Evolutionary conservation across 768 basidiomycete genomes (phyloP).

Genomic region (Auricularia auricula-judae): DNA sequence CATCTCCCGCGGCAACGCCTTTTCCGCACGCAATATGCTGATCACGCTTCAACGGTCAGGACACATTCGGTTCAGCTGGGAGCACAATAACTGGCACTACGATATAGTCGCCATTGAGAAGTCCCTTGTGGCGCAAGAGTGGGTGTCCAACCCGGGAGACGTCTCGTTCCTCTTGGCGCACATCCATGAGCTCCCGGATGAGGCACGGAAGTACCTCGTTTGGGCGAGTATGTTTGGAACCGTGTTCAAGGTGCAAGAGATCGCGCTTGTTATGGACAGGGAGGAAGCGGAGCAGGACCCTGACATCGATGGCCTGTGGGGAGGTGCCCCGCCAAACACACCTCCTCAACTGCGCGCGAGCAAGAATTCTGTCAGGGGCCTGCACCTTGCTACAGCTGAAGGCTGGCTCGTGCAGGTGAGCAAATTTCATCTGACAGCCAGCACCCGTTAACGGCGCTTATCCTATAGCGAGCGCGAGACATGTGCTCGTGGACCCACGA

Average conservation of each 20-base stretch:
- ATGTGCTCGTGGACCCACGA: constrained; percentile 73
- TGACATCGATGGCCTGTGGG: neutral
- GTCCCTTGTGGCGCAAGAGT: constrained; percentile 38
- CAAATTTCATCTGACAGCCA: neutral
- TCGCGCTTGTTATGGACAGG: constrained; percentile 63
- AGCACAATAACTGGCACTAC: constrained; percentile 57
- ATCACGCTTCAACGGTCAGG: constrained; percentile 52
- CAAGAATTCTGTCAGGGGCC: constrained; percentile 48
- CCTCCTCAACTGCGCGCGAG: neutral
- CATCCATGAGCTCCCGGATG: constrained; percentile 48
- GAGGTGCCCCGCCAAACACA: neutral
- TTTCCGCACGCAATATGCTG: constrained; percentile 54
- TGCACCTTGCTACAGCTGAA: constrained; percentile 55
- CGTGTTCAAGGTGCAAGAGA: constrained; percentile 64
- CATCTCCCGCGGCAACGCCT: constrained; percentile 58
- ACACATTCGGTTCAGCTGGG: constrained; percentile 55
- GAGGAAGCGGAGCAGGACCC: constrained; percentile 38
- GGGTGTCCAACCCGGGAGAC: constrained; percentile 47
- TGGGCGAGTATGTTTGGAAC: constrained; percentile 70
- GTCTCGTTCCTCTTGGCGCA: constrained; percentile 49
- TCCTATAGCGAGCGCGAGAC: constrained; percentile 40
- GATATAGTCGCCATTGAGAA: constrained; percentile 47
- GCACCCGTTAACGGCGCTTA: neutral
- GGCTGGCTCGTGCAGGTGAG: constrained; percentile 54
- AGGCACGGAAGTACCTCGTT: constrained; percentile 52